Conservation (phyloP, 2,329 filamentous ascomycete genomes). For the Ophiosphaerella herpotricha region DNA sequence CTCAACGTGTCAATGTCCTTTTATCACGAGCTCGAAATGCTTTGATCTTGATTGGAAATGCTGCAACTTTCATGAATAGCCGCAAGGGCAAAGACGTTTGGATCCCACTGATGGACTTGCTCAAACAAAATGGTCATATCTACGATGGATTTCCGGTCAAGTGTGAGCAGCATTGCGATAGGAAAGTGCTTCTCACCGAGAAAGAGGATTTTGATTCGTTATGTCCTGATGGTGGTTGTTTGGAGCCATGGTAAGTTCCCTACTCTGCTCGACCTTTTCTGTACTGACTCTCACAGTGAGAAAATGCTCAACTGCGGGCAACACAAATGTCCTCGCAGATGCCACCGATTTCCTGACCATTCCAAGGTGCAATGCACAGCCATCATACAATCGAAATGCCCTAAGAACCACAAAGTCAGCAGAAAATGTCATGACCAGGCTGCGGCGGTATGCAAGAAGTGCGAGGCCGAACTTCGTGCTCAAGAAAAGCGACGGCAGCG, state of each 20-base stretch:
- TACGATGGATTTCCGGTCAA: constrained; percentile 47
- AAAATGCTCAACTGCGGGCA: constrained; percentile 59
- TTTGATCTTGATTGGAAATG: constrained; percentile 72
- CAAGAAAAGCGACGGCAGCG: constrained; percentile 50
- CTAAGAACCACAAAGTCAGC: constrained; percentile 55
- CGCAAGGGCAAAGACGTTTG: constrained; percentile 63
- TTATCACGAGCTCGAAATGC: constrained; percentile 68
- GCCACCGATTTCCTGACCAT: constrained; percentile 67
- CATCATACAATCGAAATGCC: constrained; percentile 56
- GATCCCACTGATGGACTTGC: constrained; percentile 60
- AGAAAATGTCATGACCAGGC: constrained; percentile 53
- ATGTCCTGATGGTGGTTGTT: constrained; percentile 73
- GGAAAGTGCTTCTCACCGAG: constrained; percentile 51
- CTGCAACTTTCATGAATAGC: constrained; percentile 66
- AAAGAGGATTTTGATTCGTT: constrained; percentile 63
- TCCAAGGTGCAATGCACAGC: constrained; percentile 56
- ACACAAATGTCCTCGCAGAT: constrained; percentile 64
- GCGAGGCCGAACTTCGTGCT: constrained; percentile 56
- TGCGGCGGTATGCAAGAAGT: constrained; percentile 54
- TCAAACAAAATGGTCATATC: constrained; percentile 56
- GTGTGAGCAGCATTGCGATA: constrained; percentile 43
- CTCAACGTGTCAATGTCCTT: constrained; percentile 71
- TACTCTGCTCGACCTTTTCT: background rate
- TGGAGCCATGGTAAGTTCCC: constrained; percentile 61
- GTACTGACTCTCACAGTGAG: constrained; percentile 47